Conservation (phyloP, 257 asterid species). For the Ilex asprella region DNA sequence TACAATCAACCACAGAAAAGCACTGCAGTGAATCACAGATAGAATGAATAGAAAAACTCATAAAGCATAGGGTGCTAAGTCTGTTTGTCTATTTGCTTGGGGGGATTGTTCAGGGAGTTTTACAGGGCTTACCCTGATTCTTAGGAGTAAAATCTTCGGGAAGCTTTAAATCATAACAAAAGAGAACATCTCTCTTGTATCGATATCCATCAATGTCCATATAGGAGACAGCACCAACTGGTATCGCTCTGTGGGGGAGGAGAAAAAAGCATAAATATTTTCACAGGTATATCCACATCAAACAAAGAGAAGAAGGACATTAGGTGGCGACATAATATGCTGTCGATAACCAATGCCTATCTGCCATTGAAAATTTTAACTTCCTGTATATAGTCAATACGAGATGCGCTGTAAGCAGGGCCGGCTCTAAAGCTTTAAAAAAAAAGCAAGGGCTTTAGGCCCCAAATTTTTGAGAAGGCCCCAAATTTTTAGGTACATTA, state of each 20-base stretch:
- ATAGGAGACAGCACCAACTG: constrained; percentile 89
- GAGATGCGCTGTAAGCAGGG: not conserved
- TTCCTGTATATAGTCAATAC: not conserved
- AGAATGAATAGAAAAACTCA: not conserved
- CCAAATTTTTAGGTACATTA: no score
- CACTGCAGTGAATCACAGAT: not conserved
- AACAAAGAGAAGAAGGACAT: not conserved
- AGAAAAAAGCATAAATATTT: constrained; percentile 12
- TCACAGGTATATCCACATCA: not conserved
- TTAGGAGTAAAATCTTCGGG: constrained; percentile 30
- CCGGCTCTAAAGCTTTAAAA: no score
- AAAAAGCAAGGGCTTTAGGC: no score
- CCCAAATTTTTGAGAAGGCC: no score
- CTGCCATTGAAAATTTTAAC: not conserved
- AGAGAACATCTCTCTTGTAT: constrained; percentile 87
- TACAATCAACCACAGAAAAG: constrained; percentile 10
- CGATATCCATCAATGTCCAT: constrained; percentile 65
- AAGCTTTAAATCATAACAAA: constrained; percentile 88
- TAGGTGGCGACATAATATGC: constrained; percentile 8
- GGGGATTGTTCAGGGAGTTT: no score
- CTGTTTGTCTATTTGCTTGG: no score
- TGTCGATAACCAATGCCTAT: not conserved
- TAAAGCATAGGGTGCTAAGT: not conserved
- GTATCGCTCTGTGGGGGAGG: constrained; percentile 51
- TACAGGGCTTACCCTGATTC: no score